Percentiles rank a stretch among this genome's conserved stretches.
Evolutionary conservation across 768 basidiomycete genomes (phyloP).

Genomic region (Russula foetens): DNA sequence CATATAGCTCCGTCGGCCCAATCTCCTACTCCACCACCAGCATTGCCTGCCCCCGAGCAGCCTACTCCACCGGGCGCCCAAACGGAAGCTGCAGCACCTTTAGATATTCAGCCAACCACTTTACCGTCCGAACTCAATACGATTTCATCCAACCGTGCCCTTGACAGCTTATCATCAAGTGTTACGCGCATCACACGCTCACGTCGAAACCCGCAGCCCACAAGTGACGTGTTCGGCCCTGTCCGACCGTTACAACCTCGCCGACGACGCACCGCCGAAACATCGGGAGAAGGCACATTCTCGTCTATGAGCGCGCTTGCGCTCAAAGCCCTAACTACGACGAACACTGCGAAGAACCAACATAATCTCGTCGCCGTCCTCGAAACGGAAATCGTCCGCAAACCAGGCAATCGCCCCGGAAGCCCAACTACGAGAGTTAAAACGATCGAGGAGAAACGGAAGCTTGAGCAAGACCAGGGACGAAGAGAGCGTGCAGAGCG

Average conservation of each 20-base stretch:
- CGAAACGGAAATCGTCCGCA: conserved; percentile 63
- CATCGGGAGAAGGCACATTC: conserved; percentile 35
- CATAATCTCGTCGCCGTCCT: conserved; percentile 47
- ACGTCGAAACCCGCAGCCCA: conserved; percentile 21
- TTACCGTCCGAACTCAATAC: not conserved
- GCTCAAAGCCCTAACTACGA: conserved; percentile 58
- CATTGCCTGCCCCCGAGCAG: not conserved
- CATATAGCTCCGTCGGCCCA: not conserved
- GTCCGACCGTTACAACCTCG: conserved; percentile 2
- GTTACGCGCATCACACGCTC: conserved; percentile 9
- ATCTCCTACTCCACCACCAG: not conserved
- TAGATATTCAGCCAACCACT: not conserved
- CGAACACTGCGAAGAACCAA: conserved; percentile 71
- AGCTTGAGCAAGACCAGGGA: conserved; percentile 49
- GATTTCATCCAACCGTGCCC: not conserved
- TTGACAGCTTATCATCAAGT: not conserved
- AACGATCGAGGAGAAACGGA: conserved; percentile 57
- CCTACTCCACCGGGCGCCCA: not conserved
- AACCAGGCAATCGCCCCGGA: conserved; percentile 62
- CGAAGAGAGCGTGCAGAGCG: conserved; percentile 53
- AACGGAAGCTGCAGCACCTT: not conserved
- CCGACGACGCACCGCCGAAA: not conserved
- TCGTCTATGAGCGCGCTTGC: conserved; percentile 62
- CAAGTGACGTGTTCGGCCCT: conserved; percentile 33
- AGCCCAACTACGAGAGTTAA: conserved; percentile 71